Evolutionary conservation across 2,329 filamentous ascomycete genomes (phyloP).

Genomic region (Colletotrichum navitas): DNA sequence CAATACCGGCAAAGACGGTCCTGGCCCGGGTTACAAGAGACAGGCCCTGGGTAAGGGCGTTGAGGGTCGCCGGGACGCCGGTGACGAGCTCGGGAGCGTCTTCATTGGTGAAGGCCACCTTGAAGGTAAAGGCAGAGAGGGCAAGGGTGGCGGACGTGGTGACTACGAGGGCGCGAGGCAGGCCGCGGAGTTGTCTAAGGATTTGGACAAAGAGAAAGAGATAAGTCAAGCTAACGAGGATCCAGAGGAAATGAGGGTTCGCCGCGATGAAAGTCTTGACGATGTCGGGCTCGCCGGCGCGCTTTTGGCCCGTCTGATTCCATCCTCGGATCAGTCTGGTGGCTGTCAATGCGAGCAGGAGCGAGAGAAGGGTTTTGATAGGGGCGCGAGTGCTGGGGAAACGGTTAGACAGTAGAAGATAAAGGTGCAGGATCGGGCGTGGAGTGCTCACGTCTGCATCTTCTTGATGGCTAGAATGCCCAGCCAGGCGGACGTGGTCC

Average conservation of each 20-base stretch:
- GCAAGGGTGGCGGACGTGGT: slow-evolving; percentile 58
- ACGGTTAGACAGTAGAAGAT: background rate
- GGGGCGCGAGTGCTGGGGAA: background rate
- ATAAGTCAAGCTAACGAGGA: slow-evolving; percentile 77
- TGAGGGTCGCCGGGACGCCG: slow-evolving; percentile 57
- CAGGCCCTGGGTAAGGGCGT: slow-evolving; percentile 56
- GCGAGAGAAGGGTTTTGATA: slow-evolving; percentile 46
- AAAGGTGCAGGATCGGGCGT: no score
- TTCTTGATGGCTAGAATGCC: slow-evolving; percentile 64
- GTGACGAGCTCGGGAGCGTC: slow-evolving; percentile 87
- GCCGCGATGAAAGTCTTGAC: slow-evolving; percentile 76
- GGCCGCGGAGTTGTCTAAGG: slow-evolving; percentile 55
- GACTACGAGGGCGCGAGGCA: slow-evolving; percentile 57
- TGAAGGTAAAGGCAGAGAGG: slow-evolving; percentile 80
- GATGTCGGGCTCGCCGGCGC: slow-evolving; percentile 90
- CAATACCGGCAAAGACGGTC: slow-evolving; percentile 63
- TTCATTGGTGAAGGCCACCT: slow-evolving; percentile 86
- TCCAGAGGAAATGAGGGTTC: slow-evolving; percentile 79
- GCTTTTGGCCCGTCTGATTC: slow-evolving; percentile 99
- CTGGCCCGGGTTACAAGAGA: slow-evolving; percentile 63
- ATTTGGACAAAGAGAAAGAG: slow-evolving; percentile 65
- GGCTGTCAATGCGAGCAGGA: slow-evolving; percentile 62
- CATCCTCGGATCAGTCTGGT: slow-evolving; percentile 81
- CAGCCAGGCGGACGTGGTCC: slow-evolving; percentile 81
- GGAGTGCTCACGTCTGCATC: slow-evolving; percentile 53